These are phyloP conservation scores for Annulohypoxylon truncatum DNA, from an alignment of 2,329 filamentous ascomycete species.

Conservation along the genomic window DNA sequence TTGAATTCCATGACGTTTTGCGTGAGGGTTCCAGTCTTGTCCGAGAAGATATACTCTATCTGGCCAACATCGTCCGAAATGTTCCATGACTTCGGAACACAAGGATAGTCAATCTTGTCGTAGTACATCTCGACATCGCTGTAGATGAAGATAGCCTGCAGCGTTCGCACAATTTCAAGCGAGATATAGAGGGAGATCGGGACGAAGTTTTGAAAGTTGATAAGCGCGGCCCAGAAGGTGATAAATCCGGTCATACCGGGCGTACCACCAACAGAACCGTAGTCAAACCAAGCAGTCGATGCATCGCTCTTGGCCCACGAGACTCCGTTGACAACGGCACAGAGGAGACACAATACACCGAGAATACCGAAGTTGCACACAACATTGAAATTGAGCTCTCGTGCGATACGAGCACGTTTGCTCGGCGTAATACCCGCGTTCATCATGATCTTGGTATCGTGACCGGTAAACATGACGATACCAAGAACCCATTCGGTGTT, in stretches of 20 bases:
- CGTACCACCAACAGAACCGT: conserved; percentile 80
- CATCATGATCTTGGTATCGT: conserved; percentile 99
- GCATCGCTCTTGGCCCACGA: conserved; percentile 81
- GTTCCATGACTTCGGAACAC: conserved; percentile 98
- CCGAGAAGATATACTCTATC: conserved; percentile 98
- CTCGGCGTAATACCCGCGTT: conserved; percentile 95
- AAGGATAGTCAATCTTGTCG: conserved; percentile 91
- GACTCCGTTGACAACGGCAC: conserved; percentile 85
- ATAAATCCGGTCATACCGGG: conserved; percentile 89
- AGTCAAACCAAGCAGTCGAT: conserved; percentile 86
- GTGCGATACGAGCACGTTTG: conserved; percentile 90
- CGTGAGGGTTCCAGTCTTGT: conserved; percentile 90
- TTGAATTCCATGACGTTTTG: conserved; percentile 99
- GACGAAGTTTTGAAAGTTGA: conserved; percentile 98
- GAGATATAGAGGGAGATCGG: conserved; percentile 98
- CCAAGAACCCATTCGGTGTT: conserved; percentile 98
- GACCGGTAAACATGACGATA: conserved; percentile 91
- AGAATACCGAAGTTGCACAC: conserved; percentile 95
- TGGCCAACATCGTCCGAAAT: conserved; percentile 98
- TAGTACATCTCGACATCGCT: conserved; percentile 98
- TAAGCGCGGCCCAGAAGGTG: conserved; percentile 94
- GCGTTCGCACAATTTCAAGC: conserved; percentile 91
- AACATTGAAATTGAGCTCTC: conserved; percentile 97
- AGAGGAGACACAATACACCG: conserved; percentile 87
- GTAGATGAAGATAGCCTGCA: conserved; percentile 97